A percentile compares a stretch with the other conserved stretches of the same genome.
Conservation (phyloP, 306 rosid species). For the apple (Malus domestica) region ASM211411v1 NC_041804.1:6025501-6026000, state of each 20-base stretch:
- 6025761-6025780: slow-evolving; percentile 2
- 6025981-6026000: slow-evolving; percentile 77
- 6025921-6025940: not conserved
- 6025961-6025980: fast-evolving
- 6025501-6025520: slow-evolving; percentile 4
- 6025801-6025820: slow-evolving; percentile 25
- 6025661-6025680: slow-evolving; percentile 4
- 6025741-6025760: not conserved
- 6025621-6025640: slow-evolving; percentile 10
- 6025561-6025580: slow-evolving; percentile 19
- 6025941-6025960: fast-evolving
- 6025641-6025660: slow-evolving; percentile 17
- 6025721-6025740: slow-evolving; percentile 2
- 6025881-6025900: not conserved
- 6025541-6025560: slow-evolving; percentile 12
- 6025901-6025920: not conserved
- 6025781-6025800: slow-evolving; percentile 9
- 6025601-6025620: slow-evolving; percentile 2
- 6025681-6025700: slow-evolving; percentile 6
- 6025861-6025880: not conserved
- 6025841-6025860: not conserved
- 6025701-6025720: not conserved
- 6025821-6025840: slow-evolving; percentile 33
- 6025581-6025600: slow-evolving; percentile 2
- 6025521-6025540: slow-evolving; percentile 21